Evolutionary conservation across 306 rosid species (phyloP), one percentile per base, ranked within the genome.

Genomic region (Cucurbita pepo): DNA sequence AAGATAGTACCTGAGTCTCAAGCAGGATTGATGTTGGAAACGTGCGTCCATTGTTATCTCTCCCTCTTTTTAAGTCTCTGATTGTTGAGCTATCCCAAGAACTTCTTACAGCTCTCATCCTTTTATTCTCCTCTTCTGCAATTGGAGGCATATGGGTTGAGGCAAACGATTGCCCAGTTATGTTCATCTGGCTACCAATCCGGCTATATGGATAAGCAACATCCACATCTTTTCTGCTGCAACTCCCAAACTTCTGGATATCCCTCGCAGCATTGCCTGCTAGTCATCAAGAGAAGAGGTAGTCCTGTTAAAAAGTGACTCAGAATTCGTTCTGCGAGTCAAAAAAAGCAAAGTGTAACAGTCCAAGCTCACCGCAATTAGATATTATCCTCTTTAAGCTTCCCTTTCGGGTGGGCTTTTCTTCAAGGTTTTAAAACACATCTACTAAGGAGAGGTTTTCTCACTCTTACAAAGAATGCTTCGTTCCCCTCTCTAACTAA

Each of bases 81-180:
- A 81, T 80, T 41, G 76, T 19, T 50, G 96, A 78, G 71, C 25
- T 74, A 53, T 85, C 86, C 96, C 95, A 88, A 44, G 88, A 71
- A 60, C 86, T 69, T 72, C 61, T 53, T 16, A 40, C 70, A 12
- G 48, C 73, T 73, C 77, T 86, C 37, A 76, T 25, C 66, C 40
- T 77, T 76, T 78, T 85, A 65, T 64, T 79, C 83, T 79, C 87
- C 66, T 67, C 79, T 75, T 92, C 95, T 55, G 84, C 78, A 22
- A 92, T 90, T 63, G 61, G 77, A 57, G 89, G 89, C 89, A 92
- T 69, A 14, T 72, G 61, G 53, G 53, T 80, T 6, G 86, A 60
- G 77, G 80, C 74, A 4, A 80, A 79, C 40, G 89, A 77, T 66
- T 83, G 79, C 54, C 74, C 78, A 51, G 86, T 75, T 84, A 88